A percentile compares a stretch with the other conserved stretches of the same genome.
Conservation (phyloP, 768 basidiomycete species). For the Asterophora parasitica region DNA sequence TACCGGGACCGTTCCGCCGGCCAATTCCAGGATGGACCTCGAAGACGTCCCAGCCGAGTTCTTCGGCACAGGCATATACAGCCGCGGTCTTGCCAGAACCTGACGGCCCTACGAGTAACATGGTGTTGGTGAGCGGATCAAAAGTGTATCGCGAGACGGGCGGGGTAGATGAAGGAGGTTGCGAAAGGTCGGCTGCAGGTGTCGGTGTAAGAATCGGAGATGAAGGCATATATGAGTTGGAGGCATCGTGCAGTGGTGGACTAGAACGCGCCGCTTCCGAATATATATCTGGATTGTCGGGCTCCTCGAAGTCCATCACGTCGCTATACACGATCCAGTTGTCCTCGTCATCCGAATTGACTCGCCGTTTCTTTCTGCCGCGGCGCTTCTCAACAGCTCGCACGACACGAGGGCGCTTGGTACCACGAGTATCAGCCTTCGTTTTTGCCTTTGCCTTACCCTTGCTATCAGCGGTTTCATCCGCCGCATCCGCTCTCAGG, state of each 20-base stretch:
- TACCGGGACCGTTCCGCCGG: constrained; percentile 73
- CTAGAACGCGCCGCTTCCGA: constrained; percentile 16
- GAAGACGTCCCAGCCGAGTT: constrained; percentile 94
- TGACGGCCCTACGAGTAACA: constrained; percentile 76
- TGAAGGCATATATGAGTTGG: not conserved
- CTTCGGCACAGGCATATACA: constrained; percentile 90
- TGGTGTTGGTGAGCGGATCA: constrained; percentile 72
- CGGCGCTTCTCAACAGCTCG: constrained; percentile 45
- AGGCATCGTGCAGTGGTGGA: constrained; percentile 1
- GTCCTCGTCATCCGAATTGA: constrained; percentile 53
- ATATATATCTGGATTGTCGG: constrained; percentile 30
- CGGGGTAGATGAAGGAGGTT: too few species aligned
- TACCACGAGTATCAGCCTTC: constrained; percentile 27
- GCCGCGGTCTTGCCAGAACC: constrained; percentile 91
- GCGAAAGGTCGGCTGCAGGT: not conserved
- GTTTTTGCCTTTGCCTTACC: constrained; percentile 19
- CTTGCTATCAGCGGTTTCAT: constrained; percentile 18
- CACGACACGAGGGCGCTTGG: constrained; percentile 57
- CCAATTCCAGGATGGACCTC: constrained; percentile 96
- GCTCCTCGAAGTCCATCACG: constrained; percentile 23
- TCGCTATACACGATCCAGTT: constrained; percentile 53
- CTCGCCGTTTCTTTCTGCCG: constrained; percentile 49
- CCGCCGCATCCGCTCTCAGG: constrained; percentile 24
- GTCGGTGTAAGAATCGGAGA: not conserved
- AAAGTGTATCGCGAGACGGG: constrained; percentile 18